phyloP scores from a whole-genome alignment of 2,329 filamentous ascomycete species.

The Rhynchosporium agropyri region DNA sequence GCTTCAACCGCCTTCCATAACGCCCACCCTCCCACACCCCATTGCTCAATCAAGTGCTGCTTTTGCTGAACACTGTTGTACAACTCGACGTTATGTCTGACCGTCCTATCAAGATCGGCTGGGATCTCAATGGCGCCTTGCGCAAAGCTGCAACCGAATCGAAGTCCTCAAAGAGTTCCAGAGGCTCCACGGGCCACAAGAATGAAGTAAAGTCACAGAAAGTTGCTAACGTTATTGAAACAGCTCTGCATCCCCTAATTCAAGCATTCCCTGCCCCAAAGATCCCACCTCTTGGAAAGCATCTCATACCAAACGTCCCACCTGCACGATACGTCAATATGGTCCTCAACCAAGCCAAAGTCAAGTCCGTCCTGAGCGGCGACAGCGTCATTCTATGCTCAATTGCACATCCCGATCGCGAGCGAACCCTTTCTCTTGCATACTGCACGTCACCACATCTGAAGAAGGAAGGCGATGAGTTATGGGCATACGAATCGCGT shows the following conservation, averaged over 20 bases:
- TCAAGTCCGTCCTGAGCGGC: slow-evolving; percentile 93
- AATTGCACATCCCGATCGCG: slow-evolving; percentile 77
- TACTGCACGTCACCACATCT: slow-evolving; percentile 89
- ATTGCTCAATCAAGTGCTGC: not conserved
- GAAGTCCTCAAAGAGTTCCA: slow-evolving; percentile 15
- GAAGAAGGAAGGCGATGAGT: slow-evolving; percentile 87
- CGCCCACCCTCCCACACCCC: not conserved
- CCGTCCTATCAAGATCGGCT: slow-evolving; percentile 37
- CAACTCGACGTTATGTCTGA: slow-evolving; percentile 28
- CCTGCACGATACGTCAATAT: slow-evolving; percentile 40
- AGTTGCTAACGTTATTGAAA: slow-evolving; percentile 44
- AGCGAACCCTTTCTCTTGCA: slow-evolving; percentile 86
- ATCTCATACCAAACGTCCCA: slow-evolving; percentile 36
- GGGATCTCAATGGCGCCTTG: slow-evolving; percentile 19
- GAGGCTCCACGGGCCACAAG: slow-evolving; percentile 22
- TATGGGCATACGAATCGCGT: slow-evolving; percentile 90
- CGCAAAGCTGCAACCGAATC: slow-evolving; percentile 12
- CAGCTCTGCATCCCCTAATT: slow-evolving; percentile 38
- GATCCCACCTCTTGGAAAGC: slow-evolving; percentile 24
- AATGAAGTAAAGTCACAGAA: slow-evolving; percentile 27
- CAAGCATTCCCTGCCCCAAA: slow-evolving; percentile 39
- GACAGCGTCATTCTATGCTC: slow-evolving; percentile 87
- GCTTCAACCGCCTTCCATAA: not conserved
- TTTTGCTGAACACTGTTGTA: slow-evolving; percentile 1
- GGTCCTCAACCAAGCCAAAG: slow-evolving; percentile 60